Base-by-base conservation (phyloP, 2,329 filamentous ascomycete genomes). In the Aspergillus bombycis region DNA sequence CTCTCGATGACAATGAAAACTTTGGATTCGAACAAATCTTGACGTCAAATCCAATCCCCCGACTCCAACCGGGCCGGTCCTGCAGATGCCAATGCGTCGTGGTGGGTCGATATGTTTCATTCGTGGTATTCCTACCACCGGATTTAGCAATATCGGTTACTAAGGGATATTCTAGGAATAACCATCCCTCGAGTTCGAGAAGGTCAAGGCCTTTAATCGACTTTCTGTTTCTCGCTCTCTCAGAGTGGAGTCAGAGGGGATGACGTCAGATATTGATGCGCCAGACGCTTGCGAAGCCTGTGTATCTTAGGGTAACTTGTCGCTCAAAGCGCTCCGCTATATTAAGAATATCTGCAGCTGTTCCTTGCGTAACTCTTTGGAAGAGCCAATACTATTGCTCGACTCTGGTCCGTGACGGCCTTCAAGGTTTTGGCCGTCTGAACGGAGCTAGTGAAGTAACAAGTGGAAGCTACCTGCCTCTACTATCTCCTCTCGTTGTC, bases 51-150 rank as follows among this genome's bases (percentile, higher is more conserved):
- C 30, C 41, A 59, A 26, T 36, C 11, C 1, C 45, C 45, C 43
- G 45, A 48, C 23, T 60, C 34, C 46, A 38, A 60, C 46, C 45
- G 57, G 63, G 43, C 45, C 45, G 57, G 45, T 52, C 23, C 52
- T 55, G 52, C 52, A 55, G 52, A 55, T 55, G 23, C 21, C 50
- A 53, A 36, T 36, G 34, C 34, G 34, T 36, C 6, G 34, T 36
- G 34, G 30, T 34, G 50, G 52, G 32, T 21, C 56, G 28, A 30
- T 21, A 36, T 34, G 12, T 46, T 26, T 23, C 11, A 19, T 50
- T 50, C 46, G 6, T 50, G 26, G n/a, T 16, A 32, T n/a, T 26
- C 10, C 38, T 23, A 4, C 16, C 12, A 46, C 32, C 23, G 34
- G 16, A 26, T 21, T 23, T 26, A 36, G 52, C 32, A 23, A 41